Conservation (phyloP, 2,329 filamentous ascomycete genomes). For the Venturia asperata region DNA sequence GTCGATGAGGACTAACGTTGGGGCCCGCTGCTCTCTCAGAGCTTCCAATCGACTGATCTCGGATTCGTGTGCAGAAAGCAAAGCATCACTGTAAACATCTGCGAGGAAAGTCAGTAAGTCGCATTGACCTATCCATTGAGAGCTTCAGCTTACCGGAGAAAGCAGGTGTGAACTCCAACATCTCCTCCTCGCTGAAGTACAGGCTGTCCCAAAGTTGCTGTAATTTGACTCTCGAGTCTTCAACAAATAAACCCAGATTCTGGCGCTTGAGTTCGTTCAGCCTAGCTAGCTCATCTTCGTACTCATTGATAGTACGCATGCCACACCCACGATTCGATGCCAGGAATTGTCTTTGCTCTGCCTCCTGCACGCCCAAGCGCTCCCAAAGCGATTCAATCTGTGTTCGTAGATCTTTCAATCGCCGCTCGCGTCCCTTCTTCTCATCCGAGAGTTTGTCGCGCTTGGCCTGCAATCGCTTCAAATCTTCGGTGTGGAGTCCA, state of each 20-base stretch:
- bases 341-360: constrained; percentile 77
- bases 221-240: constrained; percentile 82
- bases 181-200: constrained; percentile 95
- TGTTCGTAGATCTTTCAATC: constrained; percentile 64
- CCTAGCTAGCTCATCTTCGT: constrained; percentile 79
- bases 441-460: constrained; percentile 81
- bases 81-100: constrained; percentile 91
- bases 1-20: constrained; percentile 74
- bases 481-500: constrained; percentile 81
- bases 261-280: constrained; percentile 91
- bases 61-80: constrained; percentile 88
- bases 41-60: constrained; percentile 78
- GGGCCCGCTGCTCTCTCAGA: constrained; percentile 78
- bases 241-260: constrained; percentile 91
- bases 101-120: constrained; percentile 18
- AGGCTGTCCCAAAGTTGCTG: constrained; percentile 93
- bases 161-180: constrained; percentile 94
- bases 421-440: constrained; percentile 76
- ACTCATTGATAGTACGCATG: constrained; percentile 87
- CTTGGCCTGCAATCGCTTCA: constrained; percentile 63
- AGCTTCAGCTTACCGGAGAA: constrained; percentile 53
- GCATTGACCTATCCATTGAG: neutral
- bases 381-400: constrained; percentile 86
- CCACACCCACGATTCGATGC: constrained; percentile 85
- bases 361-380: constrained; percentile 74